Percentiles rank a stretch among this genome's conserved stretches.
phyloP scores from a whole-genome alignment of 2,329 filamentous ascomycete species.

The Fusarium duplospermum region DNA sequence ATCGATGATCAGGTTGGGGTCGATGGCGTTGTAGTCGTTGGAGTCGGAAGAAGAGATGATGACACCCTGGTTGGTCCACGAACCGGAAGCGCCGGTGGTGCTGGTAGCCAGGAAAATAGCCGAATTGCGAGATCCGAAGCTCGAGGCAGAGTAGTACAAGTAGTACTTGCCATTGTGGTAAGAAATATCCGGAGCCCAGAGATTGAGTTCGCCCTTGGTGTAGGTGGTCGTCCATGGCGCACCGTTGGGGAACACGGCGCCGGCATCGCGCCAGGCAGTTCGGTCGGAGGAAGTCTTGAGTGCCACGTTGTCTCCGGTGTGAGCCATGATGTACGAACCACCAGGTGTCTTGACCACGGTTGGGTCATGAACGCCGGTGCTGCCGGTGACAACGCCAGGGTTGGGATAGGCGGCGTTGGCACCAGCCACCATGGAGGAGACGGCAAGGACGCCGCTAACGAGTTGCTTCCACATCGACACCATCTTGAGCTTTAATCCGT shows the following conservation, averaged over 20 bases:
- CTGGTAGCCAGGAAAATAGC: constrained; percentile 49
- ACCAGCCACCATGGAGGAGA: constrained; percentile 20
- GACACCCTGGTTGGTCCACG: constrained; percentile 46
- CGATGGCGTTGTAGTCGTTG: constrained; percentile 47
- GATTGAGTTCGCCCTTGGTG: constrained; percentile 45
- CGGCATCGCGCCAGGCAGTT: constrained; percentile 46
- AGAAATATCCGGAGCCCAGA: constrained; percentile 67
- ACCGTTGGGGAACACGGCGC: constrained; percentile 46
- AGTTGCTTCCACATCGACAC: constrained; percentile 33
- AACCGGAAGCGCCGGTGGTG: constrained; percentile 44
- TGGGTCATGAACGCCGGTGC: constrained; percentile 45
- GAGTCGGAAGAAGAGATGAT: constrained; percentile 41
- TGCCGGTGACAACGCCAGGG: constrained; percentile 43
- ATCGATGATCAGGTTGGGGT: constrained; percentile 46
- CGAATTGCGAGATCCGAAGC: constrained; percentile 43
- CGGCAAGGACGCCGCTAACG: constrained; percentile 39
- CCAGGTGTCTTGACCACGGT: constrained; percentile 44
- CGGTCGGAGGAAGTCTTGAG: constrained; percentile 50
- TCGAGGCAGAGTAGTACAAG: constrained; percentile 49
- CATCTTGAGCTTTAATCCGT: constrained; percentile 6
- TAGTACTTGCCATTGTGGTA: constrained; percentile 48
- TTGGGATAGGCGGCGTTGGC: constrained; percentile 14
- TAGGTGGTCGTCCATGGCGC: constrained; percentile 48
- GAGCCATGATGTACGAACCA: constrained; percentile 45
- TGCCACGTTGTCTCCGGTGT: constrained; percentile 42